Evolutionary conservation across 2,329 filamentous ascomycete species (phyloP).

Genomic region (Aureobasidium sp.): DNA sequence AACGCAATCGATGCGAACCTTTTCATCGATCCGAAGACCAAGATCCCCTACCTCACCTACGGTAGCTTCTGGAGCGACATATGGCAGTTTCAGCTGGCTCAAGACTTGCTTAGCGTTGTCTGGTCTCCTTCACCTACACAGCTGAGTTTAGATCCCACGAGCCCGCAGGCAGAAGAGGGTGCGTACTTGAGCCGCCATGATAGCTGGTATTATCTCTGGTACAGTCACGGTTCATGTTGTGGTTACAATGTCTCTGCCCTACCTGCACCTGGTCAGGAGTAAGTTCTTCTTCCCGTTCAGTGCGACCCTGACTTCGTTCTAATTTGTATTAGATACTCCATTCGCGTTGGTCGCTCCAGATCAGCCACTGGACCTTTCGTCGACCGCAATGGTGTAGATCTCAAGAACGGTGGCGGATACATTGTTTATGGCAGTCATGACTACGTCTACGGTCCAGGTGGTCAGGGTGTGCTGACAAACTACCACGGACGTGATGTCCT

Average conservation of each 20-base stretch:
- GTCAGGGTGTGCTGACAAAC: slow-evolving; percentile 54
- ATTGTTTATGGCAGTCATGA: slow-evolving; percentile 54
- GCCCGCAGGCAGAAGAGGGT: slow-evolving; percentile 50
- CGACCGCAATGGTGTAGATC: slow-evolving; percentile 48
- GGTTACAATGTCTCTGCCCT: slow-evolving; percentile 42
- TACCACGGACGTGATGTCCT: slow-evolving; percentile 45
- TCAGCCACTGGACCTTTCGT: slow-evolving; percentile 49
- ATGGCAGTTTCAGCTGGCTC: slow-evolving; percentile 50
- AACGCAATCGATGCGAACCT: slow-evolving; percentile 48
- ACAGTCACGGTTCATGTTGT: slow-evolving; percentile 55
- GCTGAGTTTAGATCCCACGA: slow-evolving; percentile 47
- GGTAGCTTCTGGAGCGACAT: slow-evolving; percentile 64
- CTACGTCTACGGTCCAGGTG: slow-evolving; percentile 58
- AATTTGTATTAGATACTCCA: slow-evolving; percentile 44
- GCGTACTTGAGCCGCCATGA: slow-evolving; percentile 49
- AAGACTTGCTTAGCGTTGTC: slow-evolving; percentile 41
- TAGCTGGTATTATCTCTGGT: slow-evolving; percentile 59
- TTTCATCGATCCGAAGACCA: slow-evolving; percentile 33
- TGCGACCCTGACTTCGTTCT: neutral
- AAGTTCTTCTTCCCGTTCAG: slow-evolving; percentile 25
- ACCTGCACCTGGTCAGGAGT: slow-evolving; percentile 53
- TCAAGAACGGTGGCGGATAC: slow-evolving; percentile 52
- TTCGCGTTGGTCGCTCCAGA: slow-evolving; percentile 54
- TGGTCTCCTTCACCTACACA: slow-evolving; percentile 43
- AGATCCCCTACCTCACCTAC: slow-evolving; percentile 49